These are phyloP conservation scores for Suillus variegatus DNA, from an alignment of 768 basidiomycete species.

Conservation along the genomic window DNA sequence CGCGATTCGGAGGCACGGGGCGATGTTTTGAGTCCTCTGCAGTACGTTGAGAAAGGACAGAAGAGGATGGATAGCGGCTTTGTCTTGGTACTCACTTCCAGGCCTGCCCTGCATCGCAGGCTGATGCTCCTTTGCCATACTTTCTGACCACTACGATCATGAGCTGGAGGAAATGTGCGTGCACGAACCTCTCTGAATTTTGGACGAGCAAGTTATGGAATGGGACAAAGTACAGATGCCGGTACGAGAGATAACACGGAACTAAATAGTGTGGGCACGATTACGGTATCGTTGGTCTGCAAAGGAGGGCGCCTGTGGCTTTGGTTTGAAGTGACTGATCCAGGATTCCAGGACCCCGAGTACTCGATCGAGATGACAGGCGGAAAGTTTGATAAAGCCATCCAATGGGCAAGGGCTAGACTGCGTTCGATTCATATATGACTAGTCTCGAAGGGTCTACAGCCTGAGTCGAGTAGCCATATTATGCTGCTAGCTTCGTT, in stretches of 20 bases:
- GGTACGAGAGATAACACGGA: background rate
- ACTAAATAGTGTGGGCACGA: too few species aligned
- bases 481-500: background rate
- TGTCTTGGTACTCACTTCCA: constrained; percentile 37
- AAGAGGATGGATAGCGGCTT: constrained; percentile 7
- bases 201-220: background rate
- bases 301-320: background rate
- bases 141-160: constrained; percentile 22
- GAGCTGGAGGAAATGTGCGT: background rate
- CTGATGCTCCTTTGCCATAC: constrained; percentile 38
- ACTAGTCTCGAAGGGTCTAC: background rate
- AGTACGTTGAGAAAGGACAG: constrained; percentile 11
- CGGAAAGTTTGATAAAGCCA: background rate
- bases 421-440: background rate
- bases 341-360: background rate
- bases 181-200: background rate
- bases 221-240: background rate
- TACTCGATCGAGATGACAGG: background rate
- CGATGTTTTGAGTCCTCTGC: constrained; percentile 5
- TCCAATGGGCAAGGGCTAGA: background rate
- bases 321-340: background rate
- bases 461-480: background rate
- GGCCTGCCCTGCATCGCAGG: constrained; percentile 47
- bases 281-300: background rate
- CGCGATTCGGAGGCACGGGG: constrained; percentile 1